Percentiles rank a stretch among this genome's conserved stretches.
phyloP scores from a whole-genome alignment of 768 basidiomycete species.

The Termitomyces titanicus region DNA sequence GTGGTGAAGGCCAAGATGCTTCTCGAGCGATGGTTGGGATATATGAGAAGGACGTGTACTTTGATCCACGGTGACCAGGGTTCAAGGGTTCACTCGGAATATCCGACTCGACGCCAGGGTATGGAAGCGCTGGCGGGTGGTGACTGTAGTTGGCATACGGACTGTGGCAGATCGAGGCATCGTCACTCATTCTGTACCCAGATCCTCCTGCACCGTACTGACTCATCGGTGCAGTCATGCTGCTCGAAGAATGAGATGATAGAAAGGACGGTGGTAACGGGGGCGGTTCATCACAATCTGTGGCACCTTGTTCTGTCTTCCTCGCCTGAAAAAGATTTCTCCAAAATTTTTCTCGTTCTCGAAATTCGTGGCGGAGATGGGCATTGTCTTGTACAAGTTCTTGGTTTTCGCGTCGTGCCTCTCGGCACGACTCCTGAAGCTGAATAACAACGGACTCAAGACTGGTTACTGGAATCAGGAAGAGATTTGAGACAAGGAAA shows the following conservation, averaged over 20 bases:
- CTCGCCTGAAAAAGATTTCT: constrained; percentile 62
- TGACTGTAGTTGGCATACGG: constrained; percentile 43
- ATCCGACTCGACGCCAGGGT: constrained; percentile 23
- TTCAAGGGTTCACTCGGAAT: constrained; percentile 27
- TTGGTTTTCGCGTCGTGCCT: constrained; percentile 56
- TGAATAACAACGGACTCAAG: constrained; percentile 82
- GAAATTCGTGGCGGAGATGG: constrained; percentile 58
- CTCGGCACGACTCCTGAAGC: constrained; percentile 77
- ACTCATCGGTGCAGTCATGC: constrained; percentile 27
- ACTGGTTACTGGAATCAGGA: constrained; percentile 56
- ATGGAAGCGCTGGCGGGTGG: constrained; percentile 47
- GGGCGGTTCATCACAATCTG: constrained; percentile 50
- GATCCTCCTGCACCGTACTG: constrained; percentile 36
- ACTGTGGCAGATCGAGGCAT: constrained; percentile 38
- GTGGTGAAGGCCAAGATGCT: constrained; percentile 33
- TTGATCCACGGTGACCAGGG: constrained; percentile 40
- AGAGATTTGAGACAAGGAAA: constrained; percentile 8
- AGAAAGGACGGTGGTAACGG: constrained; percentile 45
- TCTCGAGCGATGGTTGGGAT: constrained; percentile 33
- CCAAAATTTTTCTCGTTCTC: constrained; percentile 76
- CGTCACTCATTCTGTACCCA: constrained; percentile 47
- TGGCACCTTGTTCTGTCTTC: constrained; percentile 48
- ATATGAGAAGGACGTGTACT: constrained; percentile 52
- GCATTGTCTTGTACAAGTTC: constrained; percentile 64
- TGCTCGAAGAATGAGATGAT: constrained; percentile 26